These are phyloP conservation scores for Xylaria cubensis DNA, from an alignment of 495 filamentous ascomycete genomes.

Conservation along the genomic window DNA sequence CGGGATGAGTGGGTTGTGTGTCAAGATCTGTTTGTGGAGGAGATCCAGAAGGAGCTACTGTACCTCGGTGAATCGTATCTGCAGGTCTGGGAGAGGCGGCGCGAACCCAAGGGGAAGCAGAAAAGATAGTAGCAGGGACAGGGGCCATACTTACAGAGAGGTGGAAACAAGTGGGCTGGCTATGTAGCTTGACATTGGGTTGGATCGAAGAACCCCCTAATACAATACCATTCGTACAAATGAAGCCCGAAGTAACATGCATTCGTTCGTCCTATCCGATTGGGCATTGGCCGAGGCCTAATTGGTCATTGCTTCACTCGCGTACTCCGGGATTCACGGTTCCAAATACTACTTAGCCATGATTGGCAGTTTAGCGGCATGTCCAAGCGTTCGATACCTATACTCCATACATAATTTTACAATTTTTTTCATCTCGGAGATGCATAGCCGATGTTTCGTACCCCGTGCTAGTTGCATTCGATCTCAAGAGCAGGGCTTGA, in stretches of 20 bases:
- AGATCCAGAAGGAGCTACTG: slow-evolving; percentile 81
- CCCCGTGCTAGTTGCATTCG: background rate
- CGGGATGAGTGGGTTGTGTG: slow-evolving; percentile 88
- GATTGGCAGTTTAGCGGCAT: background rate
- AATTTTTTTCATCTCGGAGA: background rate
- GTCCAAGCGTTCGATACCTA: background rate
- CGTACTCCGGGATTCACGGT: background rate
- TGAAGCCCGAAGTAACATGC: background rate
- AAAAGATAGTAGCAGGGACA: slow-evolving; percentile 27
- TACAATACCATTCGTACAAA: slow-evolving; percentile 24
- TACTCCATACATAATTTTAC: background rate
- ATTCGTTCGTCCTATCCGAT: background rate
- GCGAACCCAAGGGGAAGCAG: slow-evolving; percentile 38
- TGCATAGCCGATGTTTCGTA: slow-evolving; percentile 4
- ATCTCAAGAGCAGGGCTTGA: background rate
- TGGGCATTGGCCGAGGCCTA: background rate
- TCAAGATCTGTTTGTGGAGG: slow-evolving; percentile 93
- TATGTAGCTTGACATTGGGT: background rate
- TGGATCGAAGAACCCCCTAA: background rate
- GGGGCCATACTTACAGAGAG: background rate
- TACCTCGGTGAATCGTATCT: slow-evolving; percentile 93
- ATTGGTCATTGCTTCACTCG: background rate
- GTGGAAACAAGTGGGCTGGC: background rate
- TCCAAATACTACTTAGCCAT: background rate
- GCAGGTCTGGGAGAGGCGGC: slow-evolving; percentile 93